A percentile compares a stretch with the other conserved stretches of the same genome.
Evolutionary conservation across 768 basidiomycete genomes (phyloP).

Genomic region (Rhodotorula sphaerocarpa): DNA sequence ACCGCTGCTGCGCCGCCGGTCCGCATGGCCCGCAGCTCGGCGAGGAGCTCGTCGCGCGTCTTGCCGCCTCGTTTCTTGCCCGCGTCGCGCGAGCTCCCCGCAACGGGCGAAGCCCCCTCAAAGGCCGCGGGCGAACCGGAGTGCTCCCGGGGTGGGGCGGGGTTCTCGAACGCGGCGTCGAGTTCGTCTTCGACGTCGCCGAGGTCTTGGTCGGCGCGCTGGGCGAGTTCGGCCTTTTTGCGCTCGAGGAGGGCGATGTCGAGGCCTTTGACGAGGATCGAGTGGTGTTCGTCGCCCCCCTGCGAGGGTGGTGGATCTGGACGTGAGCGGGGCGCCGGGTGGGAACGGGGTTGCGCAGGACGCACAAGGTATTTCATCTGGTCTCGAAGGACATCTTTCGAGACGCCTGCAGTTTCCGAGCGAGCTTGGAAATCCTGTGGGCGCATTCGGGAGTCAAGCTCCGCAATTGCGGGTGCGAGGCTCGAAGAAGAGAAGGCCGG

Average conservation of each 20-base stretch:
- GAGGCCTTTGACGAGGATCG: conserved; percentile 79
- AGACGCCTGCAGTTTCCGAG: neutral
- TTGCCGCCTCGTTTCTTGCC: neutral
- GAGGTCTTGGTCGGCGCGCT: conserved; percentile 42
- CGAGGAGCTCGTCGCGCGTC: conserved; percentile 25
- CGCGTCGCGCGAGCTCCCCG: no score
- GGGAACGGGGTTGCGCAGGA: neutral
- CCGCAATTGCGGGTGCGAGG: no score
- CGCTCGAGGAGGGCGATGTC: conserved; percentile 79
- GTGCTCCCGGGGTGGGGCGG: neutral
- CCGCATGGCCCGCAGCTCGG: conserved; percentile 13
- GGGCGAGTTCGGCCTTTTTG: conserved; percentile 57
- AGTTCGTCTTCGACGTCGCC: conserved; percentile 69
- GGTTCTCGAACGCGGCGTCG: conserved; percentile 46
- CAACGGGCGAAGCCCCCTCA: no score
- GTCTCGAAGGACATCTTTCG: conserved; percentile 2
- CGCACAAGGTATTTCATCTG: conserved; percentile 33
- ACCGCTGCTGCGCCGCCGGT: neutral
- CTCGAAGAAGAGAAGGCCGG: no score
- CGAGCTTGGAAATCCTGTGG: conserved; percentile 26
- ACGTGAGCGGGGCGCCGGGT: neutral
- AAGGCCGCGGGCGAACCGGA: neutral
- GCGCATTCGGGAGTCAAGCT: no score
- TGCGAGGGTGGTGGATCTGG: neutral
- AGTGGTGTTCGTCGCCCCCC: conserved; percentile 76